phyloP scores from a whole-genome alignment of 2,329 filamentous ascomycete species.

The Aspergillus ochraceus region DNA sequence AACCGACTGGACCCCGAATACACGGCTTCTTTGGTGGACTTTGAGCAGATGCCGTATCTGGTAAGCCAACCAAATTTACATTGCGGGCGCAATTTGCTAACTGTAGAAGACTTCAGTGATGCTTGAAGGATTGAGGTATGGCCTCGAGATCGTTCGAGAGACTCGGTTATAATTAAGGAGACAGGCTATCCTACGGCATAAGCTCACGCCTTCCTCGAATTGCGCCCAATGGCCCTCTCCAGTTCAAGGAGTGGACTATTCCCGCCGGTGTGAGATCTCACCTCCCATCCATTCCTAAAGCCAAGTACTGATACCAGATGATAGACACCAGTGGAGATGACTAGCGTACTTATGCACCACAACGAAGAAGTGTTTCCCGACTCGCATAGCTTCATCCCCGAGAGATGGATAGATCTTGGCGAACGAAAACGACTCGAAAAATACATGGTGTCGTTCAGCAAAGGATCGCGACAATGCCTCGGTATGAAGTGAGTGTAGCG shows the following conservation, averaged over 20 bases:
- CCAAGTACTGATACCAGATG: not conserved
- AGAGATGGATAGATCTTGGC: constrained; percentile 37
- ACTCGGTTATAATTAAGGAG: not conserved
- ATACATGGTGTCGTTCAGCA: constrained; percentile 42
- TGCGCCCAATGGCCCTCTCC: constrained; percentile 25
- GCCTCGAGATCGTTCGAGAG: not conserved
- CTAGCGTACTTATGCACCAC: constrained; percentile 36
- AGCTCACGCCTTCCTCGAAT: constrained; percentile 29
- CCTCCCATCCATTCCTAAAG: too few species aligned
- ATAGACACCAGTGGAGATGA: constrained; percentile 40
- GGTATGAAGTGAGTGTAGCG: constrained; percentile 41
- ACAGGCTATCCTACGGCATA: constrained; percentile 26
- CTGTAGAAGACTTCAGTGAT: constrained; percentile 24
- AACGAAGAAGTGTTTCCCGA: constrained; percentile 39
- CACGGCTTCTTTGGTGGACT: constrained; percentile 20
- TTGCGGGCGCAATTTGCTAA: not conserved
- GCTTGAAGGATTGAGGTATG: constrained; percentile 27
- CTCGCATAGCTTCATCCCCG: constrained; percentile 35
- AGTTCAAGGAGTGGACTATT: constrained; percentile 32
- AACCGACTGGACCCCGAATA: constrained; percentile 12
- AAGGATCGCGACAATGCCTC: constrained; percentile 48
- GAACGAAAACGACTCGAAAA: constrained; percentile 34
- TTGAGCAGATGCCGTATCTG: constrained; percentile 31
- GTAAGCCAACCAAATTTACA: constrained; percentile 14
- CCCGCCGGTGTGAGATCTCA: constrained; percentile 10